phyloP scores from a whole-genome alignment of 2,329 filamentous ascomycete genomes.

The Arthrobotrys musiformis region DNA sequence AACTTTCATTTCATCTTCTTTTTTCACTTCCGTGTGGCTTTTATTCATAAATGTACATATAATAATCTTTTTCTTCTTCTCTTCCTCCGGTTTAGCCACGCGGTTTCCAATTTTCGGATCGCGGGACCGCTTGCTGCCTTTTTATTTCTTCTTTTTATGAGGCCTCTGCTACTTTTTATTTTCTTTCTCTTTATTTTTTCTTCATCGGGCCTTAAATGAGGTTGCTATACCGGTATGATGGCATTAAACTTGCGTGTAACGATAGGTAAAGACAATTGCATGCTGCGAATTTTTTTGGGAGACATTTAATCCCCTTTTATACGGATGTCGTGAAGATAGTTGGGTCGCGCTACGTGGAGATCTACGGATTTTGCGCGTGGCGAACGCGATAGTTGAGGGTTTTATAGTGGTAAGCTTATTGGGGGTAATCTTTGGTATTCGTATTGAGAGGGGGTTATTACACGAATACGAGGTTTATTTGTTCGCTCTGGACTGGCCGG shows the following conservation, averaged over 20 bases:
- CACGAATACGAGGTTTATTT: neutral
- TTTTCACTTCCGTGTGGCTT: neutral
- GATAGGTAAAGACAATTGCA: slow-evolving; percentile 12
- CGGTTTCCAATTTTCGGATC: neutral
- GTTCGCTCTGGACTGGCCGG: too few relatives aligned
- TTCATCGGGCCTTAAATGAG: neutral
- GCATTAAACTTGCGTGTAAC: neutral
- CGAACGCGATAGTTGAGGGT: too few relatives aligned
- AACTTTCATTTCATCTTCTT: slow-evolving; percentile 12
- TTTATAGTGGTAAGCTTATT: too few relatives aligned
- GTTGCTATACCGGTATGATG: neutral
- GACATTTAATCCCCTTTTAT: too few relatives aligned
- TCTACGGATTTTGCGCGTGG: too few relatives aligned
- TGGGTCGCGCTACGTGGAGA: too few relatives aligned
- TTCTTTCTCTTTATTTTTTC: neutral
- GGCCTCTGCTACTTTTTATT: slow-evolving; percentile 12
- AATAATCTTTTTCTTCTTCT: slow-evolving; percentile 50
- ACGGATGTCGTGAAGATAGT: too few relatives aligned
- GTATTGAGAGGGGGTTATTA: too few relatives aligned
- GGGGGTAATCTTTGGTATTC: too few relatives aligned
- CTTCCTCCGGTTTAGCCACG: slow-evolving; percentile 3
- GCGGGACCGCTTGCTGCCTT: neutral
- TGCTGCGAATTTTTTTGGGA: neutral
- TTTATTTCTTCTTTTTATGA: slow-evolving; percentile 7
- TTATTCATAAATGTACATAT: slow-evolving; percentile 40